Evolutionary conservation across 164 flowering plant genomes (phyloP).

Genomic region (Brasenia schreberi): DNA sequence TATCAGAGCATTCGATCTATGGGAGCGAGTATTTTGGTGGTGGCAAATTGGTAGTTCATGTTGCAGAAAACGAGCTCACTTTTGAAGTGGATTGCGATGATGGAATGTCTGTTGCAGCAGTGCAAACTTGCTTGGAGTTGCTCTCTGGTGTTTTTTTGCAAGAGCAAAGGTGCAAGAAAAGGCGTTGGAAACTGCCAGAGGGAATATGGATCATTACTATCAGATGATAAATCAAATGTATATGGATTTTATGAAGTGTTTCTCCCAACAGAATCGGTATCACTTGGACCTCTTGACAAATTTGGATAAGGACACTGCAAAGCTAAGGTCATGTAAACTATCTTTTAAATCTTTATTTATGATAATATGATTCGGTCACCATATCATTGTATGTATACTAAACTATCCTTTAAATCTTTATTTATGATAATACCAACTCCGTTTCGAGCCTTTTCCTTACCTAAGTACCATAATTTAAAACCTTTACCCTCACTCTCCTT

Average conservation of each 20-base stretch:
- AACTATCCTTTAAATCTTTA: too few relatives aligned
- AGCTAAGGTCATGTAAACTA: conserved; percentile 48
- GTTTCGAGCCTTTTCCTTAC: too few relatives aligned
- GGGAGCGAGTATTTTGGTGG: conserved; percentile 15
- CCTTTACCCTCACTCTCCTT: too few relatives aligned
- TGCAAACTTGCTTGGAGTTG: conserved; percentile 57
- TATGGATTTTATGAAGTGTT: conserved; percentile 68
- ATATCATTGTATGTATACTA: too few relatives aligned
- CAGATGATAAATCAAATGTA: conserved; percentile 53
- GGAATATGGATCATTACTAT: conserved; percentile 64
- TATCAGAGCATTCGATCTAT: too few relatives aligned
- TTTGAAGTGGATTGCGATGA: conserved; percentile 67
- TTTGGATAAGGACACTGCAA: conserved; percentile 61
- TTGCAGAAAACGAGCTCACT: conserved; percentile 86
- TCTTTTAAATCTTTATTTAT: too few relatives aligned
- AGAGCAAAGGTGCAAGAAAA: conserved; percentile 84
- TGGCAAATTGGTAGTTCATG: conserved; percentile 58
- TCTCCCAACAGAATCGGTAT: conserved; percentile 46
- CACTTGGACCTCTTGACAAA: conserved; percentile 67
- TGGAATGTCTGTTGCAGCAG: conserved; percentile 46
- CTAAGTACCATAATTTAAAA: too few relatives aligned
- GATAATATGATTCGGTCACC: too few relatives aligned
- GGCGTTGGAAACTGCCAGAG: conserved; percentile 74
- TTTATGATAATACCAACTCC: too few relatives aligned
- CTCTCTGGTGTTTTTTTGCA: conserved; percentile 46